Conservation (phyloP, 257 asterid species). For the Nicotiana tabacum region DNA sequence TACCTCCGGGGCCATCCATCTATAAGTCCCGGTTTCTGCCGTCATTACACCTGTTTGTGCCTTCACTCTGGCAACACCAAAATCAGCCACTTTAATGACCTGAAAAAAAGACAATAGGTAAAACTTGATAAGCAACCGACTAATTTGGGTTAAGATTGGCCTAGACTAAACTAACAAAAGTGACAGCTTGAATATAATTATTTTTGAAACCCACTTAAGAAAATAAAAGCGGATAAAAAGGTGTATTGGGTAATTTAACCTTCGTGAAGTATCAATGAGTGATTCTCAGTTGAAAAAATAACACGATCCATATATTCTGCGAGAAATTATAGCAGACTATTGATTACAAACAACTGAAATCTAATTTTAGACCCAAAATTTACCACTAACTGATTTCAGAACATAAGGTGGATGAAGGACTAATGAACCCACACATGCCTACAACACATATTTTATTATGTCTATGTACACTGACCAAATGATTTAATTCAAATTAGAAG, state of each 20-base stretch:
- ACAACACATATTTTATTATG: background rate
- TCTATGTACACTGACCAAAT: background rate
- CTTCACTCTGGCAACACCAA: conserved; percentile 98
- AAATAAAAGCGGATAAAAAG: background rate
- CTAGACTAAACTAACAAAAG: background rate
- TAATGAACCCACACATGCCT: background rate
- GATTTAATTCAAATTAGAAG: background rate
- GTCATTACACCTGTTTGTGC: conserved; percentile 98
- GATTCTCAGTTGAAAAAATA: background rate
- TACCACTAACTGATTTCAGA: background rate
- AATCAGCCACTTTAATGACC: conserved; percentile 99
- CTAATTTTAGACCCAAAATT: background rate
- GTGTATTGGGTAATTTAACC: background rate
- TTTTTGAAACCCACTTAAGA: background rate
- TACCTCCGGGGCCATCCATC: conserved; percentile 99
- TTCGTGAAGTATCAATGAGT: background rate
- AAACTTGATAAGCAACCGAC: background rate
- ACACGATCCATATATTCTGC: background rate
- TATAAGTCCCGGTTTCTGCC: conserved; percentile 96
- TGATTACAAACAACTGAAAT: background rate
- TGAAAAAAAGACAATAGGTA: conserved; percentile 19
- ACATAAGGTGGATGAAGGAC: background rate
- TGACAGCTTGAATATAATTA: background rate
- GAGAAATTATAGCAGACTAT: background rate
- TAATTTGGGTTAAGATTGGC: background rate